phyloP scores from a whole-genome alignment of 2,329 filamentous ascomycete species.

The Colletotrichum sp. region DNA sequence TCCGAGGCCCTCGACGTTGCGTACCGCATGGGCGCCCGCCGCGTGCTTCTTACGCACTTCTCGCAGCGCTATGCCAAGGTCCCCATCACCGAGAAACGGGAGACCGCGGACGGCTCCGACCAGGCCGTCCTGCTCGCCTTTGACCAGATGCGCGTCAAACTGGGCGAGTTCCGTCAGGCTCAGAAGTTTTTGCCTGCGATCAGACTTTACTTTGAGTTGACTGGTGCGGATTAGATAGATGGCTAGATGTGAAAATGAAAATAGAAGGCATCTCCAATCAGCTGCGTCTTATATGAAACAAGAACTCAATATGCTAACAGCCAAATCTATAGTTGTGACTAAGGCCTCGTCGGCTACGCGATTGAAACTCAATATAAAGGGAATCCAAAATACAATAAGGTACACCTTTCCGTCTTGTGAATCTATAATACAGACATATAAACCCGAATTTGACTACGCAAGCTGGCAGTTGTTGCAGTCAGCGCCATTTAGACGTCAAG shows the following conservation, averaged over 20 bases:
- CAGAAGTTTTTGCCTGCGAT: constrained; percentile 67
- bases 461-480: too few species aligned
- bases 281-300: too few species aligned
- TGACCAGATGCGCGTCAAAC: constrained; percentile 77
- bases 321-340: too few species aligned
- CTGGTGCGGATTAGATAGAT: constrained; percentile 24
- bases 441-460: too few species aligned
- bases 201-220: constrained; percentile 57
- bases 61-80: constrained; percentile 90
- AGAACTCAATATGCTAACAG: too few species aligned
- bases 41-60: constrained; percentile 91
- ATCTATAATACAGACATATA: too few species aligned
- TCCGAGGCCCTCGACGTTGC: constrained; percentile 83
- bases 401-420: too few species aligned
- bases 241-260: not conserved
- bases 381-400: too few species aligned
- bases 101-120: constrained; percentile 43
- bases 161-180: constrained; percentile 73
- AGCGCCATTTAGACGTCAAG: too few species aligned
- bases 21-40: constrained; percentile 76
- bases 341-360: too few species aligned
- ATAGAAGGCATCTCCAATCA: not conserved
- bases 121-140: constrained; percentile 76
- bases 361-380: too few species aligned
- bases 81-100: constrained; percentile 51